Conservation (phyloP, 495 filamentous ascomycete species). For the Margaritispora aquatica region DNA sequence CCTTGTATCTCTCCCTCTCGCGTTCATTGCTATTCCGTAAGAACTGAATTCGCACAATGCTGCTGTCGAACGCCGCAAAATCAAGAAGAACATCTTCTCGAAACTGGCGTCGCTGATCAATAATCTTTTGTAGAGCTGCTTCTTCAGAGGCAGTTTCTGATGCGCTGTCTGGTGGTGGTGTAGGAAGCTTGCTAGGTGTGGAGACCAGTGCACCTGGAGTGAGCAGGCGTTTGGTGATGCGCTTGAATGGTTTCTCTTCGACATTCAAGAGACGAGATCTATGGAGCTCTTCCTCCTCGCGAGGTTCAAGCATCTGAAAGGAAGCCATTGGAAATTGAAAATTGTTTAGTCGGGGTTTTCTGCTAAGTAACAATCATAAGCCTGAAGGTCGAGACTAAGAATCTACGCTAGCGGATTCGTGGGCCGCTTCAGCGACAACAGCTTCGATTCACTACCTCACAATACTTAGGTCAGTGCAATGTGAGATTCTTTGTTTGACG, state of each 20-base stretch:
- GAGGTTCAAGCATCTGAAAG: conserved; percentile 38
- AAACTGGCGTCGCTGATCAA: conserved; percentile 52
- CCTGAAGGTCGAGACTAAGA: conserved; percentile 1
- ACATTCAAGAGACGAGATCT: conserved; percentile 84
- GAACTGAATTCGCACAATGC: conserved; percentile 83
- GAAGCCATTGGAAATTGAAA: conserved; percentile 21
- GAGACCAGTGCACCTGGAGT: conserved; percentile 54
- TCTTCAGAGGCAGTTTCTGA: conserved; percentile 30
- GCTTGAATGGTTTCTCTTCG: conserved; percentile 90
- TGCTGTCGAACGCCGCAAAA: conserved; percentile 83
- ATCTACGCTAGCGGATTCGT: background rate
- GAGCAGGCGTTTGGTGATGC: conserved; percentile 74
- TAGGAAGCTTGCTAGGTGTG: conserved; percentile 48
- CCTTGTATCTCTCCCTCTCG: conserved; percentile 81
- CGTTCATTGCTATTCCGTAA: conserved; percentile 73
- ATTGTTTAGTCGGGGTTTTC: background rate
- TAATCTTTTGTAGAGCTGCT: conserved; percentile 36
- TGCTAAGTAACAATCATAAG: background rate
- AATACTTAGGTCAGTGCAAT: too few species aligned
- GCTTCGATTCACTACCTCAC: background rate
- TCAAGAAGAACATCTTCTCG: conserved; percentile 83
- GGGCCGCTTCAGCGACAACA: background rate
- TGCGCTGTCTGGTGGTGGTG: conserved; percentile 63
- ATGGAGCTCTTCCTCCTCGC: conserved; percentile 76
- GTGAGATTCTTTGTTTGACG: background rate